Evolutionary conservation across 208 protist species (phyloP), one percentile per base, ranked within the genome.

Genomic region (Hexamita inflata): DNA sequence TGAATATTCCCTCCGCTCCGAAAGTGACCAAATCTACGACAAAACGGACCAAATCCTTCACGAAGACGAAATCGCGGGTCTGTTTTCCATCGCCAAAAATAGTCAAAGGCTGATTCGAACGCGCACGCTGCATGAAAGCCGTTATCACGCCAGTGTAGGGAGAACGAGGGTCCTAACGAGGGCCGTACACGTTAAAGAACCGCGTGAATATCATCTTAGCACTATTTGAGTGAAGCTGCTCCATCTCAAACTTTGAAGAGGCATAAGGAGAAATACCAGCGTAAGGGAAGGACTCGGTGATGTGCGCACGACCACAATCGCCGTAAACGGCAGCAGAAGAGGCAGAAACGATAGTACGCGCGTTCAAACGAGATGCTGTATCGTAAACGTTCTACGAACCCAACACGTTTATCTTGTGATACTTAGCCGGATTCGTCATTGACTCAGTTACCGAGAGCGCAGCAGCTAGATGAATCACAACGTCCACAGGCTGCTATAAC

Each of bases 151-250:
- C 81, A 30, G 78, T 70, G 53, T 83, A 83, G 13, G 39, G 58
- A 34, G 28, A 64, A 1, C n/a, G 58, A 15, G 81, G 81, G 41
- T 83, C 78, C 53, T 83, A 78, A 29, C 81, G 4, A 38, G 75
- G 75, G 4, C 81, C 81, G 65, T 66, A 83, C 19, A 83, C 81
- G 62, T 83, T 83, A n/a, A 83, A 83, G 42, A 78, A 82, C 11
- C 81, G 35, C 1, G 7, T 28, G 66, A 75, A 75, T 1, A 35
- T 29, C 57, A 62, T 45, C 28, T 35, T 35, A 24, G 29, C 11
- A 11, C 13, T 13, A 9, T 32, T n/a, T 1, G 11, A 13, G 40
- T 49, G 2, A 28, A 75, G 41, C 40, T 35, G 39, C 75, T 77
- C 77, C 77, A 80, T 78, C 30, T 75, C 49, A 11, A 49, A 75